These are phyloP conservation scores for Cordia subcordata DNA, from an alignment of 257 asterid species.

Conservation along the genomic window DNA sequence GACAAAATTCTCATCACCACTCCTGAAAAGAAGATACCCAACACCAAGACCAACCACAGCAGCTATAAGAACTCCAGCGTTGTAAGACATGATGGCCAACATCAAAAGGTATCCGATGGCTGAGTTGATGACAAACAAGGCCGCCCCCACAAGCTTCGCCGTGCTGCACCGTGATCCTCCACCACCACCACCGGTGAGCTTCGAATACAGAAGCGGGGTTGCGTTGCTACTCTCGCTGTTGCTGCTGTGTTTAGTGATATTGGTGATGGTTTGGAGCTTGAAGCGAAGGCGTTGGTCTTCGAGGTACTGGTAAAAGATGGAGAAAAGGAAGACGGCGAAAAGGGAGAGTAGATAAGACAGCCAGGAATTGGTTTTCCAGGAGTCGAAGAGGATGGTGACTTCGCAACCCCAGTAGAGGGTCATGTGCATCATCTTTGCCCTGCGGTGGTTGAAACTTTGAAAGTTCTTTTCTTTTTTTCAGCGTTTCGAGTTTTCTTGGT, in stretches of 20 bases:
- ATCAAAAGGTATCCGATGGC: conserved; percentile 80
- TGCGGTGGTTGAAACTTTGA: background rate
- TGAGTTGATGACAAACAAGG: conserved; percentile 59
- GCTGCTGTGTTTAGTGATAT: conserved; percentile 12
- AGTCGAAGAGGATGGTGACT: conserved; percentile 81
- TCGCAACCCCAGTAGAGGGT: conserved; percentile 88
- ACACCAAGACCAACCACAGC: conserved; percentile 59
- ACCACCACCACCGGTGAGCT: conserved; percentile 16
- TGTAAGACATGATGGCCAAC: conserved; percentile 88
- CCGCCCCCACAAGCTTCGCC: conserved; percentile 40
- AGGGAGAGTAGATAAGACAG: conserved; percentile 56
- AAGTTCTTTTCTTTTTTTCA: no score
- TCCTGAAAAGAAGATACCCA: conserved; percentile 64
- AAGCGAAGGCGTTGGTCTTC: conserved; percentile 74
- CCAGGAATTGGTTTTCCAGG: conserved; percentile 85
- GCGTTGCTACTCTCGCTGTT: background rate
- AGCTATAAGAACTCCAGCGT: conserved; percentile 75
- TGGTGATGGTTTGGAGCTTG: conserved; percentile 28
- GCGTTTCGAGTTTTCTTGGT: background rate
- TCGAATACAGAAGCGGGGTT: conserved; percentile 43
- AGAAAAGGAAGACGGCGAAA: conserved; percentile 47
- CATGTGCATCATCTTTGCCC: conserved; percentile 90
- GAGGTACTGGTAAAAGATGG: conserved; percentile 75
- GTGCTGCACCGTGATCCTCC: conserved; percentile 11
- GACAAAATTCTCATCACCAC: conserved; percentile 43